Percentiles rank a stretch among this genome's conserved stretches.
phyloP scores from a whole-genome alignment of 495 filamentous ascomycete species.

The Usnea hakonensis region DNA sequence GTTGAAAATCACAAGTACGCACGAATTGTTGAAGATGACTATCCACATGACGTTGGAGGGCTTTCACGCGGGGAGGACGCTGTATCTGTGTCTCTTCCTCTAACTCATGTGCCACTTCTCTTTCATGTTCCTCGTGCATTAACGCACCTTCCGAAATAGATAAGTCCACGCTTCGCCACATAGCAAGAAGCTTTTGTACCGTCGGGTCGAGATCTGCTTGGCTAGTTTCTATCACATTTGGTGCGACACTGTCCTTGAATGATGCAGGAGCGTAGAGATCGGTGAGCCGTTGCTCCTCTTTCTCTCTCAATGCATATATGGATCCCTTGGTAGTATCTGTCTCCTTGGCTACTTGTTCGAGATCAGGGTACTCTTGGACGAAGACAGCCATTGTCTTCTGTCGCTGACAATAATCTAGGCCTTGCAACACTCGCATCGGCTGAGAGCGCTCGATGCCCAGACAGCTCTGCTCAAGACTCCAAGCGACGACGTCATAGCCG shows the following conservation, averaged over 20 bases:
- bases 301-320: neutral
- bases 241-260: neutral
- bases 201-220: neutral
- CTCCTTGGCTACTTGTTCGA: neutral
- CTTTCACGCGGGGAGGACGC: slow-evolving; percentile 31
- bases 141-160: slow-evolving; percentile 25
- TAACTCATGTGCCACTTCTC: slow-evolving; percentile 57
- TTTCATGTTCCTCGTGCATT: slow-evolving; percentile 63
- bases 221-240: neutral
- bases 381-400: neutral
- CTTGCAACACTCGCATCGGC: neutral
- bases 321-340: neutral
- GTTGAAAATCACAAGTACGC: neutral
- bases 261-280: neutral
- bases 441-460: neutral
- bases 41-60: neutral
- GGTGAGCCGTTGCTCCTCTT: neutral
- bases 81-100: slow-evolving; percentile 52
- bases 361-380: neutral
- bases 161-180: neutral
- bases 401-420: neutral
- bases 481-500: neutral
- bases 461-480: neutral
- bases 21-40: neutral
- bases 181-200: neutral